Evolutionary conservation across 805 yeast genomes (phyloP).

Genomic region (Wickerhamomyces hampshirensis): DNA sequence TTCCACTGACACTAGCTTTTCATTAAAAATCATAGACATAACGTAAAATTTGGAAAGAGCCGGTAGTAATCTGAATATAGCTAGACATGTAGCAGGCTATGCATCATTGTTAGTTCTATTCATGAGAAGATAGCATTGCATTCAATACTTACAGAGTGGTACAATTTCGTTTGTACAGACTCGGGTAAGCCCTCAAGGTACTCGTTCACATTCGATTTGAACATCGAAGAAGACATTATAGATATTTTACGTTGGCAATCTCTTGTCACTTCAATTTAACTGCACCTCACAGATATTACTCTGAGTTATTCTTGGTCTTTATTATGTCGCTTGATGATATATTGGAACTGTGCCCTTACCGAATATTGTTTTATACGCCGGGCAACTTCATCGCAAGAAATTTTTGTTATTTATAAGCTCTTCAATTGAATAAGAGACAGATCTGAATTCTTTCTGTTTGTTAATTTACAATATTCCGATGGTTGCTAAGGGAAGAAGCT

Average conservation of each 20-base stretch:
- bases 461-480: conserved; percentile 5
- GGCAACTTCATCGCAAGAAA: conserved; percentile 16
- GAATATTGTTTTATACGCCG: no score
- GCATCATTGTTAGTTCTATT: conserved; percentile 13
- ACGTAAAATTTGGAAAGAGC: conserved; percentile 84
- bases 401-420: conserved; percentile 1
- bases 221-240: conserved; percentile 28
- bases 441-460: neutral
- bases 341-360: no score
- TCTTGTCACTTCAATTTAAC: no score
- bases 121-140: conserved; percentile 4
- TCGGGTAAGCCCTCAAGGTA: conserved; percentile 89
- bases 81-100: conserved; percentile 85
- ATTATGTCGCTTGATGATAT: no score
- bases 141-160: conserved; percentile 53
- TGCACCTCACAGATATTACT: no score
- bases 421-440: neutral
- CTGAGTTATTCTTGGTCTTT: no score
- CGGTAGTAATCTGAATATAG: conserved; percentile 86
- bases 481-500: conserved; percentile 23
- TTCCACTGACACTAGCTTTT: conserved; percentile 59
- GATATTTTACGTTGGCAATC: no score
- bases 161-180: conserved; percentile 75
- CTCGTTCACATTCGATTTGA: conserved; percentile 76
- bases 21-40: conserved; percentile 81